phyloP scores from a whole-genome alignment of 768 basidiomycete genomes.

The Xerocomus brunneocitrinus region DNA sequence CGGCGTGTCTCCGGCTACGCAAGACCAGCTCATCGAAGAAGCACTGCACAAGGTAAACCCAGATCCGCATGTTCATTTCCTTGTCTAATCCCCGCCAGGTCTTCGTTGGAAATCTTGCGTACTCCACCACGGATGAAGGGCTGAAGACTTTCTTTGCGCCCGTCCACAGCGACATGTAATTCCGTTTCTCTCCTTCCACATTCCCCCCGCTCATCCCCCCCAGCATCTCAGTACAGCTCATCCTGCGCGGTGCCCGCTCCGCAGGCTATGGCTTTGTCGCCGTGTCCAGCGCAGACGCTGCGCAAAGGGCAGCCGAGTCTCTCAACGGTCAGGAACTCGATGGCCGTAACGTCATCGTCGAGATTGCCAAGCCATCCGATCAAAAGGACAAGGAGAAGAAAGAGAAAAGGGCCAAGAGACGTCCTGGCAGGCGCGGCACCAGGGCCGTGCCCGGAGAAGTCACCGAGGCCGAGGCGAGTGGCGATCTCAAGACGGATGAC shows the following conservation, averaged over 20 bases:
- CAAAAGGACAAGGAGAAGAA: constrained; percentile 78
- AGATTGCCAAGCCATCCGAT: constrained; percentile 88
- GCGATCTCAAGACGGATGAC: constrained; percentile 61
- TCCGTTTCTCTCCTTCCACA: constrained; percentile 17
- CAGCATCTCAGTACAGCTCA: constrained; percentile 81
- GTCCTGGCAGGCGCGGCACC: constrained; percentile 79
- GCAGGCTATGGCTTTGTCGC: constrained; percentile 94
- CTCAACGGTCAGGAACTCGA: constrained; percentile 89
- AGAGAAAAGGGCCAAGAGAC: constrained; percentile 75
- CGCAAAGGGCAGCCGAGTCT: constrained; percentile 77
- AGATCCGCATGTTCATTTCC: constrained; percentile 18
- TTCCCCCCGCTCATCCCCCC: constrained; percentile 12
- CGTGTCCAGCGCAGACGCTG: constrained; percentile 74
- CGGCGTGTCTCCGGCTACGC: constrained; percentile 78
- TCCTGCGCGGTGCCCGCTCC: constrained; percentile 78
- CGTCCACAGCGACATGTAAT: constrained; percentile 83
- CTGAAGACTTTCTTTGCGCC: constrained; percentile 92
- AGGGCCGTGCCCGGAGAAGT: constrained; percentile 87
- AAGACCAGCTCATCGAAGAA: constrained; percentile 64
- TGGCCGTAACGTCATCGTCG: constrained; percentile 83
- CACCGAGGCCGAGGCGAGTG: constrained; percentile 85
- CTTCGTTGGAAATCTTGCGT: constrained; percentile 95
- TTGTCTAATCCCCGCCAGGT: constrained; percentile 45
- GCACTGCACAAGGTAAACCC: constrained; percentile 68
- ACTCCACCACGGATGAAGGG: constrained; percentile 90